Conservation (phyloP, 768 basidiomycete genomes). For the Tulasnella calospora region DNA sequence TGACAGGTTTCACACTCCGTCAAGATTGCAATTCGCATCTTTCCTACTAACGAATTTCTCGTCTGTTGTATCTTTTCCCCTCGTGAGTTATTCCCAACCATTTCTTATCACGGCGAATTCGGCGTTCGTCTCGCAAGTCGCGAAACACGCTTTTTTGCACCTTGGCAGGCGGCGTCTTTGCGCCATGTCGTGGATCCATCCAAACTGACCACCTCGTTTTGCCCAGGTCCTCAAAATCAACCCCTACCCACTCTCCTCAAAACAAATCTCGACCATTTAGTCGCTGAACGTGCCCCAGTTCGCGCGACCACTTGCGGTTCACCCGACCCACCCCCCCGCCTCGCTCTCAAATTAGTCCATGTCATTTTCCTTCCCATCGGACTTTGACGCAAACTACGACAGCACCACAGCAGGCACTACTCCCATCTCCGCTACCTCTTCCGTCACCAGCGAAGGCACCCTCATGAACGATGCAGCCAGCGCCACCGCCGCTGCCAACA, state of each 20-base stretch:
- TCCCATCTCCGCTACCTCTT: conserved; percentile 12
- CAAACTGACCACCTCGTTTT: not conserved
- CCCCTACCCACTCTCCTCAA: not conserved
- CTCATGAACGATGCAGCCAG: conserved; percentile 6
- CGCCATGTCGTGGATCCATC: not conserved
- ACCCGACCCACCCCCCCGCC: too few species aligned
- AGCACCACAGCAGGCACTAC: not conserved
- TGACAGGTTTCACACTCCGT: conserved; percentile 1
- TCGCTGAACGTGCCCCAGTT: conserved; percentile 9
- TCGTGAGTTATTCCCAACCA: not conserved
- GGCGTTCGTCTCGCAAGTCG: not conserved
- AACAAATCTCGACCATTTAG: not conserved
- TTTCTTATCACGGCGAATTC: not conserved
- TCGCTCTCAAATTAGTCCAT: not conserved
- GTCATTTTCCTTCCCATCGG: not conserved
- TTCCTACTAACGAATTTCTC: not conserved
- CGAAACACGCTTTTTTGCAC: not conserved
- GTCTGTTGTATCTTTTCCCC: not conserved
- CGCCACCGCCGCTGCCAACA: not conserved
- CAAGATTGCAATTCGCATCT: conserved; percentile 4
- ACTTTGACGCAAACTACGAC: conserved; percentile 12
- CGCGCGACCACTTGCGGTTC: too few species aligned
- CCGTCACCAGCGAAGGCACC: not conserved
- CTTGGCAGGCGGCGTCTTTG: not conserved
- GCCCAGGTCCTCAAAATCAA: not conserved